A percentile compares a stretch with the other conserved stretches of the same genome.
Conservation (phyloP, 2,329 filamentous ascomycete genomes). For the Ceratocystis variospora region DNA sequence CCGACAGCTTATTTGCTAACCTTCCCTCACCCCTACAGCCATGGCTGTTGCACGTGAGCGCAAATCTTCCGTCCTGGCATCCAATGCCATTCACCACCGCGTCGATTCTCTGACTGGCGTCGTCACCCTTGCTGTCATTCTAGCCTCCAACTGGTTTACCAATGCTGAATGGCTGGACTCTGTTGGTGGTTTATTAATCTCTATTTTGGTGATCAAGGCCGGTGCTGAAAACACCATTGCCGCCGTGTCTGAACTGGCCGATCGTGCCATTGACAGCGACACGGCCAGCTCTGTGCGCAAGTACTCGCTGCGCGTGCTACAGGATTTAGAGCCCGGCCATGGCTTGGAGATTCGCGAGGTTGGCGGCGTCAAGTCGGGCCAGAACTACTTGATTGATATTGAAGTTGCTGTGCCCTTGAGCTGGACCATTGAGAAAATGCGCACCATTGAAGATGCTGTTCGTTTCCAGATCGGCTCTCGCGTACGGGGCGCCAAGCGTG, state of each 20-base stretch:
- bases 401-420: slow-evolving; percentile 65
- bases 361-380: slow-evolving; percentile 85
- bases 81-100: slow-evolving; percentile 91
- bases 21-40: slow-evolving; percentile 35
- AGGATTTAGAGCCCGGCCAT: slow-evolving; percentile 29
- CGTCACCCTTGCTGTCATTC: slow-evolving; percentile 78
- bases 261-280: slow-evolving; percentile 75
- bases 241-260: slow-evolving; percentile 78
- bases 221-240: slow-evolving; percentile 74
- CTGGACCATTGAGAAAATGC: slow-evolving; percentile 61
- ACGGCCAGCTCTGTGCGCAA: slow-evolving; percentile 58
- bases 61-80: slow-evolving; percentile 89
- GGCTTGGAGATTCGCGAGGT: slow-evolving; percentile 61
- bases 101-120: slow-evolving; percentile 92
- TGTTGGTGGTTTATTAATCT: slow-evolving; percentile 83
- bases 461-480: slow-evolving; percentile 59
- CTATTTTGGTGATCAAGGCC: slow-evolving; percentile 80
- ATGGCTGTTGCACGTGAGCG: slow-evolving; percentile 92
- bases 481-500: slow-evolving; percentile 69
- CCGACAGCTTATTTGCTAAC: not conserved
- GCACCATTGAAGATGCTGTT: slow-evolving; percentile 58
- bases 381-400: slow-evolving; percentile 88
- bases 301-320: slow-evolving; percentile 47
- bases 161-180: slow-evolving; percentile 89
- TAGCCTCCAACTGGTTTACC: slow-evolving; percentile 72